These are phyloP conservation scores for Colletotrichum eleusines DNA, from an alignment of 2,329 filamentous ascomycete species.

Conservation along the genomic window DNA sequence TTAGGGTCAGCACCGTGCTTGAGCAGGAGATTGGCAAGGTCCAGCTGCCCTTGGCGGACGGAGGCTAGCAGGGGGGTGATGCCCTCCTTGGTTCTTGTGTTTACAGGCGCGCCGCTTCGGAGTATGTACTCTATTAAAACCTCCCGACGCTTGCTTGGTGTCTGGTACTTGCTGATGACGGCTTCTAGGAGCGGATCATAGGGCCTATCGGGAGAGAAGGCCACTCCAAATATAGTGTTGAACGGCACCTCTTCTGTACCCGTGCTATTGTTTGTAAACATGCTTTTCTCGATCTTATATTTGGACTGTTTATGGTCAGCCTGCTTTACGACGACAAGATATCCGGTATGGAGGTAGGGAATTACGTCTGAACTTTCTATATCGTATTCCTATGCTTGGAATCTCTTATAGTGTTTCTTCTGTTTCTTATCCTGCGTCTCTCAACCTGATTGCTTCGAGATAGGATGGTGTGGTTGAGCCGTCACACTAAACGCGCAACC, in stretches of 20 bases:
- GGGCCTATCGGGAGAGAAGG: not conserved
- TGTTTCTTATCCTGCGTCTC: not conserved
- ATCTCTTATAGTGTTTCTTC: too few species aligned
- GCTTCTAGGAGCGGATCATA: not conserved
- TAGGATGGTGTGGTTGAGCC: not conserved
- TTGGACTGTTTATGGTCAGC: not conserved
- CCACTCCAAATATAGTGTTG: not conserved
- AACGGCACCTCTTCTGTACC: not conserved
- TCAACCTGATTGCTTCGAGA: not conserved
- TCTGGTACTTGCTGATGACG: not conserved
- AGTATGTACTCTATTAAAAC: not conserved
- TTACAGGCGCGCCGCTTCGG: not conserved
- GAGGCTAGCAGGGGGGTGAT: not conserved
- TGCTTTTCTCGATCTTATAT: not conserved
- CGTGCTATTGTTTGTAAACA: fast-evolving
- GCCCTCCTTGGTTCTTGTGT: not conserved
- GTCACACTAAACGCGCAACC: not conserved
- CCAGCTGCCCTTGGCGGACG: not conserved
- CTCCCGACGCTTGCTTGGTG: not conserved
- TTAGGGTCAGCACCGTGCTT: not conserved
- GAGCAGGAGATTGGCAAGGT: not conserved
- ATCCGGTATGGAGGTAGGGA: not conserved
- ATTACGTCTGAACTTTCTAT: not conserved
- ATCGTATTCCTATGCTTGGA: too few species aligned
- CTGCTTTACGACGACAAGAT: not conserved